Conservation (phyloP, 495 filamentous ascomycete genomes). For the Hypoxylon trugodes region DNA sequence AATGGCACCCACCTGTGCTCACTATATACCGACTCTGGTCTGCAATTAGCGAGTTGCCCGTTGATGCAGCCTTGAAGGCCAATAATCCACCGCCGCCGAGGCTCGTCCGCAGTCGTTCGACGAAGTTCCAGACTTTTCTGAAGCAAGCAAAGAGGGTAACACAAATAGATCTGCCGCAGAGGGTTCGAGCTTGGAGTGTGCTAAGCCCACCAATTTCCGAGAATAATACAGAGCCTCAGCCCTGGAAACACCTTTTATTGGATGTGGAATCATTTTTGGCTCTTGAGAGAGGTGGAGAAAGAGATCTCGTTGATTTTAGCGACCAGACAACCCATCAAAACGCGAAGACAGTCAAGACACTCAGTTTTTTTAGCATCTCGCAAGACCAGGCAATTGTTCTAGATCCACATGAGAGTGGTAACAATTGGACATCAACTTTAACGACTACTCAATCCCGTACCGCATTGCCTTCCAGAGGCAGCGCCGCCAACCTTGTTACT, state of each 20-base stretch:
- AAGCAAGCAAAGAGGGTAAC: conserved; percentile 71
- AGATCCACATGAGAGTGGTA: conserved; percentile 44
- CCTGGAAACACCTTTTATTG: conserved; percentile 72
- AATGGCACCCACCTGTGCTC: conserved; percentile 86
- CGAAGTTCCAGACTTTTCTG: conserved; percentile 75
- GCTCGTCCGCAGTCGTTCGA: conserved; percentile 73
- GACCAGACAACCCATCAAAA: conserved; percentile 87
- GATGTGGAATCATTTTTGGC: conserved; percentile 75
- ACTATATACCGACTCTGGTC: conserved; percentile 81
- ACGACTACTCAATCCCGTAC: conserved; percentile 23
- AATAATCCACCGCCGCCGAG: conserved; percentile 65
- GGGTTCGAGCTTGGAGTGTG: conserved; percentile 79
- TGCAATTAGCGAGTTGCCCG: conserved; percentile 60
- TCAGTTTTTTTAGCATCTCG: conserved; percentile 40
- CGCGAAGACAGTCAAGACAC: conserved; percentile 50
- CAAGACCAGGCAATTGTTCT: conserved; percentile 51
- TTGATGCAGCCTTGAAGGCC: conserved; percentile 64
- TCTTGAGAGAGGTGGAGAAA: conserved; percentile 71
- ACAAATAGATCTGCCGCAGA: conserved; percentile 70
- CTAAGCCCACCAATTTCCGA: conserved; percentile 38
- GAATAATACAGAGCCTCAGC: conserved; percentile 41
- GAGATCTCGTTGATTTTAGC: conserved; percentile 71
- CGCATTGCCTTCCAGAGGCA: conserved; percentile 38
- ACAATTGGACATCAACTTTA: conserved; percentile 40
- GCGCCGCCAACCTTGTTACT: conserved; percentile 41